phyloP scores from a whole-genome alignment of 345 rosid genomes.

The Psidium friedrichsthalianum region DNA sequence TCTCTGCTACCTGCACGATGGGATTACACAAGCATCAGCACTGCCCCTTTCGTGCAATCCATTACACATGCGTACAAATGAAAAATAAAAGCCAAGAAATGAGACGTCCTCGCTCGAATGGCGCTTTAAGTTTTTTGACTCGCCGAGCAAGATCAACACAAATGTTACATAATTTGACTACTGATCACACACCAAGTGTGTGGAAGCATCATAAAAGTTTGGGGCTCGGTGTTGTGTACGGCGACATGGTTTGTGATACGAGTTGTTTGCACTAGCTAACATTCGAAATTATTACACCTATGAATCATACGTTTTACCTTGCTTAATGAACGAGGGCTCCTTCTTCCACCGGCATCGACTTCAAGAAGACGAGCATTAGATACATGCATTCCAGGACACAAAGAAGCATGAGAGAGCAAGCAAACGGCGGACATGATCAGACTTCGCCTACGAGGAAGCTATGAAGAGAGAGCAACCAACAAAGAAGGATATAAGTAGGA shows the following conservation, averaged over 20 bases:
- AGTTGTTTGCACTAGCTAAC: not conserved
- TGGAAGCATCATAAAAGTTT: not conserved
- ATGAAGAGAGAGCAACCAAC: not conserved
- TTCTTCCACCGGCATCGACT: not conserved
- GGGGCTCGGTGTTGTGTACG: not conserved
- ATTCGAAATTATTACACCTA: not conserved
- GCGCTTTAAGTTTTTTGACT: too few relatives aligned
- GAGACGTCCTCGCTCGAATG: not conserved
- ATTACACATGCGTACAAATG: not conserved
- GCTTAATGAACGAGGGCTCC: not conserved
- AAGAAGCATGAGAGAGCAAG: conserved; percentile 5
- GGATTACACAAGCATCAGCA: not conserved
- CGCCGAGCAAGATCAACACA: not conserved
- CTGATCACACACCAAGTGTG: not conserved
- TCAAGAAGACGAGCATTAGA: conserved; percentile 21
- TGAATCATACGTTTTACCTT: not conserved
- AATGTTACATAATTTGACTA: not conserved
- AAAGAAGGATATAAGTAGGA: not conserved
- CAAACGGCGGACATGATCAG: not conserved
- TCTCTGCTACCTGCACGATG: not conserved
- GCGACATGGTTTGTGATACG: not conserved
- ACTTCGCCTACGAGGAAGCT: not conserved
- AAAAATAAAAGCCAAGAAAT: not conserved
- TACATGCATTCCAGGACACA: conserved; percentile 18
- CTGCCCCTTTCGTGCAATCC: not conserved